Conservation (phyloP, 208 protist genomes). For the Tritrichomonas foetus region DNA sequence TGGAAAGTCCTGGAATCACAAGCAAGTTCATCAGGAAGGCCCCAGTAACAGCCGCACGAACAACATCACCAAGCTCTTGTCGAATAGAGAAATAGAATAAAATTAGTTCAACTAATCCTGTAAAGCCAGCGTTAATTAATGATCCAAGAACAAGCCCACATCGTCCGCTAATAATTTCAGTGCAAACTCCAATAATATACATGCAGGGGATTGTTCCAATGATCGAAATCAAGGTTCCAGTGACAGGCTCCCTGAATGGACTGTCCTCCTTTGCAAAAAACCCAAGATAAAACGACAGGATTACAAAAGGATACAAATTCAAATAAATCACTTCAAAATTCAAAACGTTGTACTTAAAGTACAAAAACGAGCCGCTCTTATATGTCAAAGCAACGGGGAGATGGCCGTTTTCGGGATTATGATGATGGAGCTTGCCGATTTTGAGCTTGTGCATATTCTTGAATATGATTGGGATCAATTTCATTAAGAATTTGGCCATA, state of each 20-base stretch:
- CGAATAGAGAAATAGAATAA: constrained; percentile 11
- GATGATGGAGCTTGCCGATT: background rate
- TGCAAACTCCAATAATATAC: constrained; percentile 15
- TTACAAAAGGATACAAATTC: background rate
- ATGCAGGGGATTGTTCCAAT: constrained; percentile 6
- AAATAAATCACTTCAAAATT: background rate
- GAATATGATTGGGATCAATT: background rate
- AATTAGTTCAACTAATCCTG: constrained; percentile 13
- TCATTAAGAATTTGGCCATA: background rate
- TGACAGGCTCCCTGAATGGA: background rate
- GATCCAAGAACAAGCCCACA: constrained; percentile 8
- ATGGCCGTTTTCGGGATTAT: background rate
- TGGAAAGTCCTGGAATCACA: background rate
- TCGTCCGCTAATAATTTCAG: background rate
- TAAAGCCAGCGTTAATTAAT: constrained; percentile 12
- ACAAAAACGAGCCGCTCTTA: background rate
- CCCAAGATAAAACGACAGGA: background rate
- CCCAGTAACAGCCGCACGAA: background rate
- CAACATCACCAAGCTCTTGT: background rate
- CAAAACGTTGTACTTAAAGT: background rate
- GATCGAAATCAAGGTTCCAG: background rate
- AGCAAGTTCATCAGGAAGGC: constrained; percentile 9
- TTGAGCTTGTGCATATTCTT: background rate
- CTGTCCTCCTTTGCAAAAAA: background rate
- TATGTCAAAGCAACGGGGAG: background rate